Evolutionary conservation across 805 yeast genomes (phyloP).

Genomic region (Spathaspora passalidarum): DNA sequence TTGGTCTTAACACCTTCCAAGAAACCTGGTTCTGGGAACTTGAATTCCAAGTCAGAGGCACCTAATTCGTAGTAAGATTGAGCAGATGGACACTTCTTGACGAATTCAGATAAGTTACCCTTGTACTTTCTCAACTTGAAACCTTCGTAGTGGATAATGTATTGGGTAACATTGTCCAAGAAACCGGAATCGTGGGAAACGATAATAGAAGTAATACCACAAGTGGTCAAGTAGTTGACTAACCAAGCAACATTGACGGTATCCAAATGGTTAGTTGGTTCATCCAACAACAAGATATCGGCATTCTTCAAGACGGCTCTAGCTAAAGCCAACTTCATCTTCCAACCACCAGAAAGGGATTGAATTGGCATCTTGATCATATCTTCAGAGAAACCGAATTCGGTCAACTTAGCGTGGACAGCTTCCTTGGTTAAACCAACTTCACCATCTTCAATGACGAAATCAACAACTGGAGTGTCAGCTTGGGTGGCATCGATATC

Average conservation of each 20-base stretch:
- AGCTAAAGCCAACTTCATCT: slow-evolving; percentile 99
- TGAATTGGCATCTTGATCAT: slow-evolving; percentile 93
- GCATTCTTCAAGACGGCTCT: slow-evolving; percentile 99
- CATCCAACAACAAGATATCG: slow-evolving; percentile 95
- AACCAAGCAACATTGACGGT: slow-evolving; percentile 99
- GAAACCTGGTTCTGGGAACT: slow-evolving; percentile 99
- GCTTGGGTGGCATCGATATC: slow-evolving; percentile 98
- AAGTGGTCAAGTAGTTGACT: slow-evolving; percentile 97
- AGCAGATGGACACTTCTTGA: slow-evolving; percentile 98
- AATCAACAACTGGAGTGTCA: slow-evolving; percentile 90
- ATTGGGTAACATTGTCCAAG: slow-evolving; percentile 96
- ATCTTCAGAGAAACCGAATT: slow-evolving; percentile 91
- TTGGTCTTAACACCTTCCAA: slow-evolving; percentile 99
- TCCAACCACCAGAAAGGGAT: slow-evolving; percentile 99
- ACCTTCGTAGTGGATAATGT: slow-evolving; percentile 99
- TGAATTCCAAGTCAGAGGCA: slow-evolving; percentile 95
- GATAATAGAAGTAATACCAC: slow-evolving; percentile 97
- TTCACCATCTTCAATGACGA: slow-evolving; percentile 81
- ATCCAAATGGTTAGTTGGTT: slow-evolving; percentile 99
- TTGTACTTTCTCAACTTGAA: slow-evolving; percentile 99
- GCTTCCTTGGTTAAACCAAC: slow-evolving; percentile 69
- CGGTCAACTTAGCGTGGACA: slow-evolving; percentile 72
- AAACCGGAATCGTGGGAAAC: slow-evolving; percentile 99
- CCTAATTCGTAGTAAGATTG: slow-evolving; percentile 98
- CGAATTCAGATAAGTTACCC: slow-evolving; percentile 99